Percentiles rank a stretch among this genome's conserved stretches.
Evolutionary conservation across 441 rosid species (phyloP).

Genomic region (Raphanus hybrid): DNA sequence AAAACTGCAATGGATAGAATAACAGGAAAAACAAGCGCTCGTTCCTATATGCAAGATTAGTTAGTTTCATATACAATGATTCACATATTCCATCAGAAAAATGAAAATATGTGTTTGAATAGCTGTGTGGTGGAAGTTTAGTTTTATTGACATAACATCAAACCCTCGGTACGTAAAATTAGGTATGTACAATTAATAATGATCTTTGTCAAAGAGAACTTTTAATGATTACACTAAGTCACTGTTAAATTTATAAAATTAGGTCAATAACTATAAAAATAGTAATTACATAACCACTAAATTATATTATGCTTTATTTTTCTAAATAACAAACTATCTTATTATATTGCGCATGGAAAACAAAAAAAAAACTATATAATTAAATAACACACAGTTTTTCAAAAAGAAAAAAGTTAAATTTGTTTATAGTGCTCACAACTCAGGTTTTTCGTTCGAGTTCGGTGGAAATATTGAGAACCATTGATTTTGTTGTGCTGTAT

Average conservation of each 20-base stretch:
- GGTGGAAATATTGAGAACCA: conserved; percentile 30
- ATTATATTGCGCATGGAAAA: too few relatives aligned
- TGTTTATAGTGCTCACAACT: too few relatives aligned
- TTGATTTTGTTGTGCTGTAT: conserved; percentile 6
- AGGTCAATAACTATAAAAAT: background rate
- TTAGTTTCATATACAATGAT: conserved; percentile 2
- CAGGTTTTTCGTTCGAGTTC: conserved; percentile 13
- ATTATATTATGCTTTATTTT: background rate
- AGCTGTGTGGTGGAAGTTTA: background rate
- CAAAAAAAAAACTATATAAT: too few relatives aligned
- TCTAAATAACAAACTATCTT: too few relatives aligned
- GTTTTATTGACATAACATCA: background rate
- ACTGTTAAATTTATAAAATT: background rate
- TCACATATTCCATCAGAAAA: background rate
- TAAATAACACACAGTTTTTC: too few relatives aligned
- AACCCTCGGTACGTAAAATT: conserved; percentile 19
- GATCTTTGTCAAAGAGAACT: background rate
- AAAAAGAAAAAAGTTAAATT: too few relatives aligned
- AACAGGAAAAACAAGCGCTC: too few relatives aligned
- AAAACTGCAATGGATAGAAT: too few relatives aligned
- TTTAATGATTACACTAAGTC: background rate
- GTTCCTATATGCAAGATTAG: too few relatives aligned
- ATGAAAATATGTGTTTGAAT: conserved; percentile 9
- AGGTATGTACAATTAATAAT: background rate
- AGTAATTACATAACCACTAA: background rate